phyloP scores from a whole-genome alignment of 176 grass and related monocot genomes.

The Oryza glumipatula region DNA sequence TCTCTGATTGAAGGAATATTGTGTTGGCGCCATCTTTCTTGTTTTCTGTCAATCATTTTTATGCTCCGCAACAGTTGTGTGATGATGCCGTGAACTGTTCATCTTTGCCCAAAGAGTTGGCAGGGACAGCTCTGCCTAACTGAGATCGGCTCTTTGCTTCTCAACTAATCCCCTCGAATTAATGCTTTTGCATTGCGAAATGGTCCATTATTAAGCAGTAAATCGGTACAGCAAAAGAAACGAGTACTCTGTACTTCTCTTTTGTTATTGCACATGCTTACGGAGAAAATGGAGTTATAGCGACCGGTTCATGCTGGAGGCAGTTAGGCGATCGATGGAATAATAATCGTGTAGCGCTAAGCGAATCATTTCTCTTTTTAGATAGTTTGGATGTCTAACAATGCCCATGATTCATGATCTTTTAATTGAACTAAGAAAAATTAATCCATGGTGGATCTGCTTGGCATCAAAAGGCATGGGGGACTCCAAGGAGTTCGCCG shows the following conservation, averaged over 20 bases:
- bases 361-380: no score
- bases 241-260: neutral
- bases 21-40: neutral
- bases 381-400: neutral
- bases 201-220: neutral
- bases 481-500: slow-evolving; percentile 94
- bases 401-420: neutral
- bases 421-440: neutral
- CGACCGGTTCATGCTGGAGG: neutral
- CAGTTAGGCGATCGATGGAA: neutral
- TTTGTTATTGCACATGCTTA: neutral
- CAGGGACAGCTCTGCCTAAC: slow-evolving; percentile 12
- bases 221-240: neutral
- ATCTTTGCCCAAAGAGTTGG: slow-evolving; percentile 19
- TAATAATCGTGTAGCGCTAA: no score
- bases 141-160: slow-evolving; percentile 28
- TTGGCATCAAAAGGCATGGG: slow-evolving; percentile 69
- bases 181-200: neutral
- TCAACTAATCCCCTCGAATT: slow-evolving; percentile 8
- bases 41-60: slow-evolving; percentile 23
- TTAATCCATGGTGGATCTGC: neutral
- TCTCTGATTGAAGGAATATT: slow-evolving; percentile 1
- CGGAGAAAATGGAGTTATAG: neutral
- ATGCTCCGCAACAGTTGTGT: neutral
- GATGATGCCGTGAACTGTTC: slow-evolving; percentile 3